Base-by-base conservation (phyloP, 2,329 filamentous ascomycete species). In the Fusarium coffeatum region DNA sequence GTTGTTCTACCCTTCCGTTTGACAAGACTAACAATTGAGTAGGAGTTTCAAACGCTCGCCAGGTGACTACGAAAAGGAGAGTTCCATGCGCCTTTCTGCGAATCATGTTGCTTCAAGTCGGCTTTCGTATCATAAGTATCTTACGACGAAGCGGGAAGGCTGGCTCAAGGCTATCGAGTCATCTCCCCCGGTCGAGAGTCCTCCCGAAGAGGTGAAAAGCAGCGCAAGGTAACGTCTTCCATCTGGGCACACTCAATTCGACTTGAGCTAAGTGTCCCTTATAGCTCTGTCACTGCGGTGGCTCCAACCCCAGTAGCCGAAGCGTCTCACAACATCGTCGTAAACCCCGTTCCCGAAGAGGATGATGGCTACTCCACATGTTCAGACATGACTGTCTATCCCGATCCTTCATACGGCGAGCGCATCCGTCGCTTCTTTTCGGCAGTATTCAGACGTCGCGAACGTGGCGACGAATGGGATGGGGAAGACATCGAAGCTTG, bases 11-110 rank as follows among this genome's bases (percentile, higher is more conserved):
- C 3, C 2, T 2, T 2, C 15, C 2, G 3, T 0, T 3, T 8
- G 2, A n/a, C 1, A 6, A 5, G 2, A 5, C 6, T 27, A 0
- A 4, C 12, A 9, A 20, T 1, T 0, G 6, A 1, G 1, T 7
- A 67, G 64, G 6, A 32, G 23, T 5, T 20, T 3, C 1, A 4
- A 2, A 20, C 48, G 48, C 10, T 23, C 4, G 6, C 32, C 34
- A 1, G 64, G 64, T 3, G 28, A 47, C 6, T 40, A 43, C 13
- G 42, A 32, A 1, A 47, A 46, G 11, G 64, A 67, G 22, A 22
- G 7, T 2, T 45, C 63, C 0, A 20, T 67, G 2, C 42, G 63
- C 10, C 1, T 3, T 2, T 27, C 50, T 9, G 63, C 57, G 5
- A 25, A 54, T 3, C 30, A 7, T 3, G n/a, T 57, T 20, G 27